phyloP scores from a whole-genome alignment of 2,329 filamentous ascomycete genomes.

The Fonsecaea multimorphosa region DNA sequence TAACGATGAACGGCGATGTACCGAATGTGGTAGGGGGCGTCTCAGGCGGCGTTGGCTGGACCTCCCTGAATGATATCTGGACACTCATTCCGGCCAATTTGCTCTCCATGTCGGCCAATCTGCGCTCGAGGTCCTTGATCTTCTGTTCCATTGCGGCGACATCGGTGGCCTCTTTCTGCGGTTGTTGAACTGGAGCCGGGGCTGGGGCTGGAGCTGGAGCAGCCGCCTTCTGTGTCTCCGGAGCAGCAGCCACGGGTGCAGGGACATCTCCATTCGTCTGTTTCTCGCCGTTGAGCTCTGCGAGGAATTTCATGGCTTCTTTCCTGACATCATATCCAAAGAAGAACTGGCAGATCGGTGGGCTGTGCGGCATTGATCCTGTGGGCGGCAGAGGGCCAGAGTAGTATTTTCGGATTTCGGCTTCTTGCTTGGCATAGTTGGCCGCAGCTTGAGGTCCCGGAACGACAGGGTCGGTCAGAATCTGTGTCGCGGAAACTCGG shows the following conservation, averaged over 20 bases:
- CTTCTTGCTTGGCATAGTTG: slow-evolving; percentile 37
- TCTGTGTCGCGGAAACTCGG: slow-evolving; percentile 38
- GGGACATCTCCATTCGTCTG: neutral
- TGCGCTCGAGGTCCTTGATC: slow-evolving; percentile 25
- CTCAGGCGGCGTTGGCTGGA: slow-evolving; percentile 26
- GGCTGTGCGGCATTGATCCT: slow-evolving; percentile 37
- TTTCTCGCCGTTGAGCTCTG: slow-evolving; percentile 19
- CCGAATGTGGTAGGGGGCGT: slow-evolving; percentile 15
- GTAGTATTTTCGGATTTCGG: slow-evolving; percentile 38
- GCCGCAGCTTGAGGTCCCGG: slow-evolving; percentile 37
- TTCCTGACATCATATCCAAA: slow-evolving; percentile 39
- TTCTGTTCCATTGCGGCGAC: slow-evolving; percentile 20
- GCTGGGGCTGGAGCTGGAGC: neutral
- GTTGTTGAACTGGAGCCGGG: neutral
- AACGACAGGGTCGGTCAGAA: slow-evolving; percentile 38
- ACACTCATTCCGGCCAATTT: slow-evolving; percentile 22
- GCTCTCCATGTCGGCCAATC: slow-evolving; percentile 29
- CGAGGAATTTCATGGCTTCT: slow-evolving; percentile 31
- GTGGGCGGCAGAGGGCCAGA: slow-evolving; percentile 38
- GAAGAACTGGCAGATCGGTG: slow-evolving; percentile 39
- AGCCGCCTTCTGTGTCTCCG: neutral
- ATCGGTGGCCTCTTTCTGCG: neutral
- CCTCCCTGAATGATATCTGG: slow-evolving; percentile 24
- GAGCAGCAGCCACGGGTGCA: neutral
- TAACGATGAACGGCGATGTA: neutral